Percentiles rank a stretch among this genome's conserved stretches.
Evolutionary conservation across 495 filamentous ascomycete genomes (phyloP).

Genomic region (Aspergillus hancockii): DNA sequence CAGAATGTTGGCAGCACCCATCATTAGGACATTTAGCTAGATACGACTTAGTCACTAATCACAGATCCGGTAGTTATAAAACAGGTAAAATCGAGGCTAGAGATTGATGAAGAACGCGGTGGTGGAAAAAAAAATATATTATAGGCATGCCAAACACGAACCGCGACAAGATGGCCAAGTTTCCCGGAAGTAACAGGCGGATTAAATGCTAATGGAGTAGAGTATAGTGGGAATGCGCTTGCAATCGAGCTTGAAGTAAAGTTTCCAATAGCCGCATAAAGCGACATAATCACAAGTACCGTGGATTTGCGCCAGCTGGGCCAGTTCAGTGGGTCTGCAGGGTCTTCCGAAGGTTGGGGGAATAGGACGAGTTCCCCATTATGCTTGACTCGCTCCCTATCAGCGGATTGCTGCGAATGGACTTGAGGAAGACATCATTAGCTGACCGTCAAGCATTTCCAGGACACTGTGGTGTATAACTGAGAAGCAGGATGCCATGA

Average conservation of each 20-base stretch:
- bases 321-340: conserved; percentile 16
- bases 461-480: not conserved
- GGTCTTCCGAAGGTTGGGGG: conserved; percentile 14
- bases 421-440: conserved; percentile 1
- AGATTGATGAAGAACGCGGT: too few species aligned
- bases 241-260: conserved; percentile 14
- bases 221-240: conserved; percentile 16
- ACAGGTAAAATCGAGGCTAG: too few species aligned
- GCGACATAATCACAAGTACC: conserved; percentile 9
- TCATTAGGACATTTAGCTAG: conserved; percentile 17
- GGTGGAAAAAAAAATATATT: not conserved
- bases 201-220: conserved; percentile 15
- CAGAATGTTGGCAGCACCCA: conserved; percentile 21
- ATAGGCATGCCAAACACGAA: not conserved
- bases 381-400: not conserved
- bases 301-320: conserved; percentile 13
- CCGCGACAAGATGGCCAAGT: conserved; percentile 15
- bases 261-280: conserved; percentile 15
- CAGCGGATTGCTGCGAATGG: conserved; percentile 5
- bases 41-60: not conserved
- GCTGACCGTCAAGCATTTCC: not conserved
- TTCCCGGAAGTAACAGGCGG: conserved; percentile 14
- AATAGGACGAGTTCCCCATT: conserved; percentile 11
- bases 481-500: not conserved
- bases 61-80: too few species aligned